Conservation (phyloP, 345 rosid genomes). For the Moricandia arvensis region DNA sequence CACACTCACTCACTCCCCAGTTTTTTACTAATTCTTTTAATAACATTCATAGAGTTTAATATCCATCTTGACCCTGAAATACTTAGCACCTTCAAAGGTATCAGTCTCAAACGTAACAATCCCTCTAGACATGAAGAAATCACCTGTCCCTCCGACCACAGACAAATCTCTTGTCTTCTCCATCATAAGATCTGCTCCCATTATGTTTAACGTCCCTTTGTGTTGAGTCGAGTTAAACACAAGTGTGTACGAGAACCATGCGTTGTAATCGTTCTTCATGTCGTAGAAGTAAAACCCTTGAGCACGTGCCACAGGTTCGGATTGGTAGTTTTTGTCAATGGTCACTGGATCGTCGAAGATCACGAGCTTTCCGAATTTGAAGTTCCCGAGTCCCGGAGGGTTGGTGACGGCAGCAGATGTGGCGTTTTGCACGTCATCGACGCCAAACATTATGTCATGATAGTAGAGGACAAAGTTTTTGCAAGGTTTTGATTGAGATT, state of each 20-base stretch:
- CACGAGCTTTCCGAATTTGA: conserved; percentile 46
- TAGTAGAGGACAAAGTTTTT: conserved; percentile 49
- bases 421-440: conserved; percentile 45
- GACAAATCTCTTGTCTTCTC: conserved; percentile 70
- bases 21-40: not conserved
- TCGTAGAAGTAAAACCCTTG: conserved; percentile 70
- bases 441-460: conserved; percentile 56
- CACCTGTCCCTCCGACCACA: conserved; percentile 71
- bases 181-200: conserved; percentile 65
- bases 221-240: conserved; percentile 62
- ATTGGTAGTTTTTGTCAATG: conserved; percentile 38
- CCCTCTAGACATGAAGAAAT: conserved; percentile 79
- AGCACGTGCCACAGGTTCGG: conserved; percentile 52
- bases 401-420: conserved; percentile 44
- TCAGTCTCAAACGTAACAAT: conserved; percentile 61
- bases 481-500: conserved; percentile 48
- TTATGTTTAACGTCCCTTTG: conserved; percentile 57
- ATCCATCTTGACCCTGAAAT: conserved; percentile 50
- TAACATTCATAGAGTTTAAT: conserved; percentile 40
- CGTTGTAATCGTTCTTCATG: conserved; percentile 43
- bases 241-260: conserved; percentile 65
- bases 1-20: not conserved
- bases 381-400: conserved; percentile 42
- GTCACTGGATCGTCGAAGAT: conserved; percentile 68
- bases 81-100: conserved; percentile 53